Evolutionary conservation across 1,139 yeast genomes (phyloP), one percentile per base, ranked within the genome.

Genomic region (Arxiozyma heterogenica): DNA sequence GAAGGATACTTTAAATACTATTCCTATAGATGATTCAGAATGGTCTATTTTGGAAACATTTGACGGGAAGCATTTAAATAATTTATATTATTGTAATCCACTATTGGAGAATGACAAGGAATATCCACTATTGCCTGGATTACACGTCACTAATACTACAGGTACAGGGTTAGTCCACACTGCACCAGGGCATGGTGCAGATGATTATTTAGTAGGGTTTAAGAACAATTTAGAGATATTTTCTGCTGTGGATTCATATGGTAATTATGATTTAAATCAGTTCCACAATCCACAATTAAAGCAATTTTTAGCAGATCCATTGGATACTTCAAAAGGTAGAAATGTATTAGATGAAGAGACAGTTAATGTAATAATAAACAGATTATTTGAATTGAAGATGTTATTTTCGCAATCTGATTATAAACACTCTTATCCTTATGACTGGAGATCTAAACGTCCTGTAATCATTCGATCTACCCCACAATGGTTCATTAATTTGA

Each of bases 181-280:
- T 20, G 98, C 98, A 0, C 98, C 98, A 1, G 98, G 97, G 0
- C 98, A 93, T 68, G 99, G 99, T 61, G 82, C 84, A 64, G 98
- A 94, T 60, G 99, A 93, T 73, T 91, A 88, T 66, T 64, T 84
- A 25, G 76, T 86, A 38, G 94, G 96, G 27, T 71, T 78, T 55
- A 70, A 75, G 23, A 72, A 85, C 58, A 75, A 74, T 0, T 75
- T 94, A 39, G 74, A 71, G 11, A 79, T 88, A 0, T 78, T 75
- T 57, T 88, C 97, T 0, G 88, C 93, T 0, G 95, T 93, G 1
- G 90, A 93, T 65, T 80, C 78, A 55, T 72, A 74, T 53, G 98
- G 98, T 0, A 75, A 75, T 58, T 89, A 84, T 63, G 61, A 58
- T 22, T 50, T 67, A 23, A 56, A 61, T 2, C 57, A 60, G 17